A percentile compares a stretch with the other conserved stretches of the same genome.
Evolutionary conservation across 768 basidiomycete species (phyloP).

Genomic region (Podaxis carcinomalis): DNA sequence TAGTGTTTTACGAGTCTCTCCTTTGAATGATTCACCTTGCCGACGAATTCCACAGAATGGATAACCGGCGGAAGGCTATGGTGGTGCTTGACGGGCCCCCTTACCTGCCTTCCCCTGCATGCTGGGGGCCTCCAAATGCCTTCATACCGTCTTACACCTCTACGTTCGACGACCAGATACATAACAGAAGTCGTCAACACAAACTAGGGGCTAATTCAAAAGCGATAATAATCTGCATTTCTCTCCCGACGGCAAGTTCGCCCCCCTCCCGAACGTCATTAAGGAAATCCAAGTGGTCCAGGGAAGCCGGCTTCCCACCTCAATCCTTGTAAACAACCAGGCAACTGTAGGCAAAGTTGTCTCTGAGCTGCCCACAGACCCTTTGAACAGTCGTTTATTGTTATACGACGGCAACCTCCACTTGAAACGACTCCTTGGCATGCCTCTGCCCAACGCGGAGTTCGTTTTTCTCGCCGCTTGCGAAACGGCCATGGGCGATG

Average conservation of each 20-base stretch:
- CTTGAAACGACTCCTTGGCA: constrained; percentile 19
- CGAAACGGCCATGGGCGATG: constrained; percentile 34
- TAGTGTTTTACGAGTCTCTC: neutral
- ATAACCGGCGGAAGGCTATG: constrained; percentile 14
- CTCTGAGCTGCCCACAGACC: constrained; percentile 10
- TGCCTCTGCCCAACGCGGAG: constrained; percentile 20
- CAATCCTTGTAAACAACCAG: constrained; percentile 7
- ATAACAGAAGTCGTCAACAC: neutral
- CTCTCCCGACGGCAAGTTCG: neutral
- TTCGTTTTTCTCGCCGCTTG: constrained; percentile 46
- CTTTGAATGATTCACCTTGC: neutral
- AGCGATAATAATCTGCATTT: constrained; percentile 3
- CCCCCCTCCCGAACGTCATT: constrained; percentile 13
- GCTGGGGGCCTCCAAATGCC: constrained; percentile 14
- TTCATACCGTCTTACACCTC: constrained; percentile 17
- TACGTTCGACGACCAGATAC: constrained; percentile 12
- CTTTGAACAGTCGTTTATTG: constrained; percentile 16
- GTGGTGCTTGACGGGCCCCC: constrained; percentile 16
- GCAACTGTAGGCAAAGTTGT: constrained; percentile 12
- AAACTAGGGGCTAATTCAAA: neutral
- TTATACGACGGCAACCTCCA: constrained; percentile 18
- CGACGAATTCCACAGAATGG: constrained; percentile 10
- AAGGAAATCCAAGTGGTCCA: constrained; percentile 13
- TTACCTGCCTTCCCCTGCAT: constrained; percentile 16
- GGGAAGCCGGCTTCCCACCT: neutral